Evolutionary conservation across 2,329 filamentous ascomycete species (phyloP).

Genomic region (Aspergillus fumigatus): DNA sequence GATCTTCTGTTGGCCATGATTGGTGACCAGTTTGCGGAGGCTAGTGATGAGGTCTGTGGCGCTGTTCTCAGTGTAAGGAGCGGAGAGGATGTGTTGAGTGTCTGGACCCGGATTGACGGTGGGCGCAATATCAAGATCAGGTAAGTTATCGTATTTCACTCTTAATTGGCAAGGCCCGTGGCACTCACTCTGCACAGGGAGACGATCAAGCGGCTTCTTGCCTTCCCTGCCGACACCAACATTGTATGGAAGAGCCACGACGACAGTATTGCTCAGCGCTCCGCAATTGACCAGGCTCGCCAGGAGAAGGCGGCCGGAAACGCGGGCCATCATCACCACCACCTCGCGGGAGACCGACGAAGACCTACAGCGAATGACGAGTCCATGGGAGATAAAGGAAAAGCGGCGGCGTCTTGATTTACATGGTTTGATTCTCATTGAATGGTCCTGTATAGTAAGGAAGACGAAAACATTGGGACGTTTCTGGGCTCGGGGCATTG

Average conservation of each 20-base stretch:
- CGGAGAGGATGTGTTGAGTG: conserved; percentile 93
- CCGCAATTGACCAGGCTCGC: conserved; percentile 83
- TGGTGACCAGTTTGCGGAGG: conserved; percentile 90
- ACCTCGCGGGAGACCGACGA: conserved; percentile 38
- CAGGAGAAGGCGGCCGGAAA: conserved; percentile 66
- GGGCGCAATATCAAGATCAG: conserved; percentile 94
- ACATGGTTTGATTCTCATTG: conserved; percentile 20
- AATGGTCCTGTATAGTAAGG: conserved; percentile 38
- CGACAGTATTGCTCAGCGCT: conserved; percentile 87
- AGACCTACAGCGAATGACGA: conserved; percentile 42
- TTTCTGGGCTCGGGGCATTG: conserved; percentile 37
- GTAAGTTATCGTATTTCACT: conserved; percentile 48
- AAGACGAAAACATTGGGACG: conserved; percentile 33
- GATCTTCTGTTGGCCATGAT: conserved; percentile 85
- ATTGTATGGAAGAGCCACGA: conserved; percentile 96
- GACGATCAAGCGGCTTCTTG: conserved; percentile 85
- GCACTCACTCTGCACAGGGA: conserved; percentile 55
- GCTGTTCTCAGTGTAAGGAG: conserved; percentile 91
- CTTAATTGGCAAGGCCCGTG: conserved; percentile 5
- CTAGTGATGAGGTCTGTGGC: conserved; percentile 89
- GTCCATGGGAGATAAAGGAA: conserved; percentile 39
- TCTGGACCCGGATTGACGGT: conserved; percentile 93
- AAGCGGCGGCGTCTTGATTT: conserved; percentile 32
- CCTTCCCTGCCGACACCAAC: conserved; percentile 81
- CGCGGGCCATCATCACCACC: conserved; percentile 28